Conservation (phyloP, 306 rosid species). For the Cajanus cajan region DNA sequence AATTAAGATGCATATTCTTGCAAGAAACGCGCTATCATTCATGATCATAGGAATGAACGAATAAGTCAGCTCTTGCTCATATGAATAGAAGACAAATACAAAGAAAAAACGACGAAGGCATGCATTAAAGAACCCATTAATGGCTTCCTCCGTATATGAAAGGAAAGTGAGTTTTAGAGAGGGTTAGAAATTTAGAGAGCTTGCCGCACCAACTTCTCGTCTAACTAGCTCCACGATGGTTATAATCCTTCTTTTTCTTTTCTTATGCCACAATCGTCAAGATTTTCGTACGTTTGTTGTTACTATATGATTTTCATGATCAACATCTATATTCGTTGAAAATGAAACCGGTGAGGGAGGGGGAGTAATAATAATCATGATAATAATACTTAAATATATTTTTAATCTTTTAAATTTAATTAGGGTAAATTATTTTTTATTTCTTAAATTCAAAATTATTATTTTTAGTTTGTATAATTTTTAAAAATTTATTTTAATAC, state of each 20-base stretch:
- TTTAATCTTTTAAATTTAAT: too few species aligned
- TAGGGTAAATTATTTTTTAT: too few species aligned
- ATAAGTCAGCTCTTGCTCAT: not conserved
- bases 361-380: too few species aligned
- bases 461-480: too few species aligned
- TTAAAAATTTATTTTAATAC: too few species aligned
- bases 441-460: too few species aligned
- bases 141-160: slow-evolving; percentile 21
- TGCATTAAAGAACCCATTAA: slow-evolving; percentile 34
- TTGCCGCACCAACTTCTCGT: slow-evolving; percentile 46
- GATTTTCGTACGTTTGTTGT: not conserved
- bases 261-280: slow-evolving; percentile 19
- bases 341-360: not conserved
- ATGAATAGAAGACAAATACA: slow-evolving; percentile 16
- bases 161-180: not conserved
- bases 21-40: not conserved
- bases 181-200: slow-evolving; percentile 39
- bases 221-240: slow-evolving; percentile 35
- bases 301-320: not conserved
- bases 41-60: not conserved
- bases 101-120: slow-evolving; percentile 40
- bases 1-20: not conserved
- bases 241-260: slow-evolving; percentile 36
- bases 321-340: slow-evolving; percentile 23
- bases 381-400: too few species aligned